phyloP scores from a whole-genome alignment of 768 basidiomycete species.

The Nidularia sp. region DNA sequence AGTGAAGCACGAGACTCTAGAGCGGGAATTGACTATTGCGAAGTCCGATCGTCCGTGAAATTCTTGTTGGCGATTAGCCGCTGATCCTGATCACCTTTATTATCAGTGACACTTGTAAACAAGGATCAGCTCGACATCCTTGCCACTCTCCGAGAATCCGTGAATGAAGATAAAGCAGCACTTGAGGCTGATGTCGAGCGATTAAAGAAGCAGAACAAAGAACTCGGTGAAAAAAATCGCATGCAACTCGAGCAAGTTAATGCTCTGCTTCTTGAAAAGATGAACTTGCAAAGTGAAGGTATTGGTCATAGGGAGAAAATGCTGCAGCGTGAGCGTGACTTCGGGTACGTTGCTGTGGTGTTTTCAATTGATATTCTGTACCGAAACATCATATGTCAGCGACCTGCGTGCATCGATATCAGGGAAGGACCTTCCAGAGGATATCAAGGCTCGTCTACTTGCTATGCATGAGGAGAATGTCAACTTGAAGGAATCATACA shows the following conservation, averaged over 20 bases:
- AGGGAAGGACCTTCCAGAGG: slow-evolving; percentile 78
- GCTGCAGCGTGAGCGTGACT: slow-evolving; percentile 81
- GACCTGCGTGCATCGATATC: slow-evolving; percentile 75
- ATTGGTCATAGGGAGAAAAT: slow-evolving; percentile 85
- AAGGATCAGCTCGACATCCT: slow-evolving; percentile 93
- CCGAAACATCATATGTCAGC: slow-evolving; percentile 27
- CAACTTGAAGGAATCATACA: slow-evolving; percentile 64
- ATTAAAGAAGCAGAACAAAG: slow-evolving; percentile 64
- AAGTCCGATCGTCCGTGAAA: slow-evolving; percentile 74
- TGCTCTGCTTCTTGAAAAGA: slow-evolving; percentile 83
- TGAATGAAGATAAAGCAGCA: slow-evolving; percentile 79
- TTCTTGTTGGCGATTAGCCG: slow-evolving; percentile 1
- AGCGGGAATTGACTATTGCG: slow-evolving; percentile 72
- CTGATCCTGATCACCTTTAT: not conserved
- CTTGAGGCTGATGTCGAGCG: slow-evolving; percentile 67
- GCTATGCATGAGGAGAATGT: slow-evolving; percentile 77
- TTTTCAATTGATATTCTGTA: slow-evolving; percentile 1
- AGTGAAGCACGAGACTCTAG: slow-evolving; percentile 58
- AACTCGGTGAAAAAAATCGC: slow-evolving; percentile 75
- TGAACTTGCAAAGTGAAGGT: slow-evolving; percentile 85
- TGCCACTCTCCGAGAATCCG: slow-evolving; percentile 77
- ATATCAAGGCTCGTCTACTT: slow-evolving; percentile 71
- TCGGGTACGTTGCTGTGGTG: slow-evolving; percentile 49
- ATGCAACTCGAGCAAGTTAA: slow-evolving; percentile 92
- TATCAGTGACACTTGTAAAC: slow-evolving; percentile 81